These are phyloP conservation scores for Claviceps sp. DNA, from an alignment of 2,329 filamentous ascomycete species.

Conservation along the genomic window DNA sequence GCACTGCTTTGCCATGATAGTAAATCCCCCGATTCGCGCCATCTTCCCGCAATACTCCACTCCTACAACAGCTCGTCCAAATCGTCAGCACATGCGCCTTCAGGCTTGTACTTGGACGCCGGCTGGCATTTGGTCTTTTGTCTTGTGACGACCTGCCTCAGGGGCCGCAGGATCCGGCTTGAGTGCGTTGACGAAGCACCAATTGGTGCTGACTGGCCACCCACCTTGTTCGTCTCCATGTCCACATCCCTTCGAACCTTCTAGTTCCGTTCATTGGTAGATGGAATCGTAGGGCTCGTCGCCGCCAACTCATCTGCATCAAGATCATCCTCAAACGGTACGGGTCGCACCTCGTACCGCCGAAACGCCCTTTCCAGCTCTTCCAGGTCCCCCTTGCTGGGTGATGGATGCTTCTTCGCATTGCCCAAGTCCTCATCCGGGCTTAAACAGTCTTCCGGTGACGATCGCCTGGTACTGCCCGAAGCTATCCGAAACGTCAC, in stretches of 20 bases:
- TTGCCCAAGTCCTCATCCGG: conserved; percentile 5
- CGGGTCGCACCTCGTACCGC: conserved; percentile 15
- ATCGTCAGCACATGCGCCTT: background rate
- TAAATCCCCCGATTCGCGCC: no score
- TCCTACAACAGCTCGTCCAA: conserved; percentile 3
- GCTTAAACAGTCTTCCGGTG: background rate
- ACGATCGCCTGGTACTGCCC: background rate
- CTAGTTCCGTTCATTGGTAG: conserved; percentile 17
- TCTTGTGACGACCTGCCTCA: background rate
- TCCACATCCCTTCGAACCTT: background rate
- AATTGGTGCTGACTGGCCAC: background rate
- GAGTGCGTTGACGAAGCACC: background rate
- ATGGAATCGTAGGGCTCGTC: conserved; percentile 5
- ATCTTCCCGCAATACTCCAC: background rate
- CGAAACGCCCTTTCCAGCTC: conserved; percentile 23
- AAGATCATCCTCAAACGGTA: conserved; percentile 9
- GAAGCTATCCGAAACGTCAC: background rate
- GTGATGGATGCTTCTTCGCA: conserved; percentile 32
- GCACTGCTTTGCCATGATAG: no score
- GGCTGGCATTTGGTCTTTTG: background rate
- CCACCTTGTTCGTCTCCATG: background rate
- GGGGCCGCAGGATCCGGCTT: background rate
- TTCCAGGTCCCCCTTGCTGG: conserved; percentile 27
- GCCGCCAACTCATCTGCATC: conserved; percentile 20
- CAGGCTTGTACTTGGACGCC: background rate